Conservation (phyloP, 202 grass and related monocot species). For the Zoysia matrella region DNA sequence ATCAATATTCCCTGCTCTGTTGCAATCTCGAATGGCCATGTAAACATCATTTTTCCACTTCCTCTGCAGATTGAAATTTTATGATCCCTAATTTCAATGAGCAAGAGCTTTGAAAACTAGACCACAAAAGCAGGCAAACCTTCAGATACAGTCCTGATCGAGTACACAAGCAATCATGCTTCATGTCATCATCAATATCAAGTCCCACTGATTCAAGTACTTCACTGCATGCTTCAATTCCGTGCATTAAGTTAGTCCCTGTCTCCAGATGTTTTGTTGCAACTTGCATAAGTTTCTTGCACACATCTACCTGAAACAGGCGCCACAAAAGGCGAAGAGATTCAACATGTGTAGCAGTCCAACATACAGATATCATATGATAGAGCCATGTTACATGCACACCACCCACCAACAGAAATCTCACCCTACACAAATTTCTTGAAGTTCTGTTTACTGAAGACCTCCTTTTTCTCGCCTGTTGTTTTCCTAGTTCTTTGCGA, state of each 20-base stretch:
- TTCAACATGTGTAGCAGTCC: slow-evolving; percentile 34
- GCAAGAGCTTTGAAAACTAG: slow-evolving; percentile 30
- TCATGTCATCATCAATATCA: slow-evolving; percentile 58
- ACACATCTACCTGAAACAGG: slow-evolving; percentile 74
- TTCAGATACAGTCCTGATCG: slow-evolving; percentile 85
- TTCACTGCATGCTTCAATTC: slow-evolving; percentile 89
- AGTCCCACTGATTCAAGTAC: slow-evolving; percentile 65
- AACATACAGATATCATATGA: slow-evolving; percentile 36
- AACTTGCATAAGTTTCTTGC: slow-evolving; percentile 74
- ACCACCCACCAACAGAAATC: slow-evolving; percentile 20
- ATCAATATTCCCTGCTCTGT: slow-evolving; percentile 66
- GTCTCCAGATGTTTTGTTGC: slow-evolving; percentile 61
- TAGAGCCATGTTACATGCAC: not conserved
- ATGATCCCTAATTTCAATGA: slow-evolving; percentile 17
- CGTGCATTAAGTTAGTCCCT: slow-evolving; percentile 59
- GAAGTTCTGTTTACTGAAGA: slow-evolving; percentile 43
- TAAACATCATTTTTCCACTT: slow-evolving; percentile 98
- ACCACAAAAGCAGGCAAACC: slow-evolving; percentile 53
- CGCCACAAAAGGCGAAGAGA: slow-evolving; percentile 38
- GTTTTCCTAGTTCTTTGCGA: slow-evolving; percentile 48
- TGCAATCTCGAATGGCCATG: slow-evolving; percentile 94
- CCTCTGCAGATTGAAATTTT: slow-evolving; percentile 66
- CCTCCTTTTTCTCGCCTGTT: slow-evolving; percentile 29
- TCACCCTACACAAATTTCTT: slow-evolving; percentile 68
- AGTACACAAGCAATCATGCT: slow-evolving; percentile 78